Conservation (phyloP, 768 basidiomycete species). For the Tricholoma furcatifolium region DNA sequence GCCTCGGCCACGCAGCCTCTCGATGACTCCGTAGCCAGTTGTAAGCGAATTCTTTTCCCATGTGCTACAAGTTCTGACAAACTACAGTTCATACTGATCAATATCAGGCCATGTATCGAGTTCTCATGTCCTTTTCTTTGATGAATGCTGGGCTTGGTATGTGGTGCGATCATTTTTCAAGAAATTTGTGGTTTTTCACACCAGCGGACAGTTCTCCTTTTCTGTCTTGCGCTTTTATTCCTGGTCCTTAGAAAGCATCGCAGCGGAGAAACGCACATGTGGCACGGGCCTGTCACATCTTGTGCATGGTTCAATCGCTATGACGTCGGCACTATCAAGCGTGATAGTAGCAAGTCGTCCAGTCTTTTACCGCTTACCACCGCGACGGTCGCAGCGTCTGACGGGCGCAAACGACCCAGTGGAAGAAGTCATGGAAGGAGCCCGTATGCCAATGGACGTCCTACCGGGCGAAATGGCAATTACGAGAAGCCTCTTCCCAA, state of each 20-base stretch:
- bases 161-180: conserved; percentile 21
- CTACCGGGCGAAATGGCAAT: conserved; percentile 8
- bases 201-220: conserved; percentile 32
- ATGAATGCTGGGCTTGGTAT: conserved; percentile 72
- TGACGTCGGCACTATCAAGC: conserved; percentile 35
- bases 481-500: conserved; percentile 26
- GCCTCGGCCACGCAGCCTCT: conserved; percentile 45
- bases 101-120: conserved; percentile 87
- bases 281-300: conserved; percentile 67
- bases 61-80: conserved; percentile 11
- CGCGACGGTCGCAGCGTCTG: conserved; percentile 1
- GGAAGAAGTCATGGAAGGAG: conserved; percentile 9
- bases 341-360: conserved; percentile 34
- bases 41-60: conserved; percentile 41
- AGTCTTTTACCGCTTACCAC: conserved; percentile 37
- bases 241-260: conserved; percentile 42
- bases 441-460: conserved; percentile 18
- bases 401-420: conserved; percentile 10
- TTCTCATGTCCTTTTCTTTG: conserved; percentile 76
- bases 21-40: conserved; percentile 58
- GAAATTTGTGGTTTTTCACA: not conserved
- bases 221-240: conserved; percentile 35
- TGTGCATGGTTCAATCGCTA: conserved; percentile 71
- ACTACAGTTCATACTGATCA: conserved; percentile 75
- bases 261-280: conserved; percentile 54